Percentiles rank a stretch among this genome's conserved stretches.
Evolutionary conservation across 108 stramenopile species (phyloP).

Genomic region (Pseudonitzschia delicatissima): DNA sequence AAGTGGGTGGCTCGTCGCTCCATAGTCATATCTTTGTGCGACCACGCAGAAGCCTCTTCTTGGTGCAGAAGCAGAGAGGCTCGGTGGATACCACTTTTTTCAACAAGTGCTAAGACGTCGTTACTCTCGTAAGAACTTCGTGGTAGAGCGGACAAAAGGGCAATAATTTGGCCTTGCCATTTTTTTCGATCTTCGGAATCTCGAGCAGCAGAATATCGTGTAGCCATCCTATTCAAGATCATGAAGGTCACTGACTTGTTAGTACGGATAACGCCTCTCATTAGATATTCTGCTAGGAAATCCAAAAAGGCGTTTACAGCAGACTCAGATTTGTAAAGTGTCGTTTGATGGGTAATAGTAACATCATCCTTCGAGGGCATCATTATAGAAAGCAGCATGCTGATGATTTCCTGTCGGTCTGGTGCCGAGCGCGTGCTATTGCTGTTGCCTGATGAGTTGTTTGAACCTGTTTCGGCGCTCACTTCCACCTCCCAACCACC

Average conservation of each 20-base stretch:
- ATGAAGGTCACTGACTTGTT: constrained; percentile 51
- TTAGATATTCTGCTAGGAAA: constrained; percentile 77
- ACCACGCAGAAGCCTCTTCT: constrained; percentile 45
- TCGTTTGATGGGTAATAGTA: constrained; percentile 17
- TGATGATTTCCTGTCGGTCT: constrained; percentile 54
- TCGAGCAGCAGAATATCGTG: constrained; percentile 29
- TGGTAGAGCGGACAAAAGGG: constrained; percentile 61
- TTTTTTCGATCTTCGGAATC: constrained; percentile 29
- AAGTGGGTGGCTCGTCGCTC: constrained; percentile 54
- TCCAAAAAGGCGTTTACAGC: constrained; percentile 68
- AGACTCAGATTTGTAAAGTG: constrained; percentile 17
- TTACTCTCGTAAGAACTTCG: constrained; percentile 61
- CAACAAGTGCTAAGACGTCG: constrained; percentile 54
- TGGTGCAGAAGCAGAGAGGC: constrained; percentile 73
- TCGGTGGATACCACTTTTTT: constrained; percentile 55
- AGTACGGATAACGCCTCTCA: constrained; percentile 58
- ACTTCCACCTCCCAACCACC: constrained; percentile 56
- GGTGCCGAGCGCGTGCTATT: constrained; percentile 24
- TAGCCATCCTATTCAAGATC: constrained; percentile 56
- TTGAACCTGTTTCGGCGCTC: constrained; percentile 15
- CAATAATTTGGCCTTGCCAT: constrained; percentile 48
- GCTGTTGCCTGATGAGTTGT: background rate
- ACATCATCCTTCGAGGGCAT: constrained; percentile 36
- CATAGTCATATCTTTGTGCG: constrained; percentile 25
- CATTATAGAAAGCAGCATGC: constrained; percentile 59